These are phyloP conservation scores for Ilex paraguariensis DNA, from an alignment of 305 asterid genomes.

Conservation along the genomic window DNA sequence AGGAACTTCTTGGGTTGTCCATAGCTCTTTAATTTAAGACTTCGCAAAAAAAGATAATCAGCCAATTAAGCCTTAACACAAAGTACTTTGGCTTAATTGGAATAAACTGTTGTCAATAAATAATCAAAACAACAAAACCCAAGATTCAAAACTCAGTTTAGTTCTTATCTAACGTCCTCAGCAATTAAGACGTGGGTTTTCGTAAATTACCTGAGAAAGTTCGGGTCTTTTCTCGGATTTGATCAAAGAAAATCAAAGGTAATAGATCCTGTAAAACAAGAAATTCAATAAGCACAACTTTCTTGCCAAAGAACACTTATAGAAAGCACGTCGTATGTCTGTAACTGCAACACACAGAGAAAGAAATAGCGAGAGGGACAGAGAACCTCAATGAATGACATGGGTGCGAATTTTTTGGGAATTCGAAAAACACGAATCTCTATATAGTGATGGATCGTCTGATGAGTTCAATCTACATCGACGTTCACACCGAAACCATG, in stretches of 20 bases:
- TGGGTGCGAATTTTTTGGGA: conserved; percentile 17
- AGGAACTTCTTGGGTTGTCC: no score
- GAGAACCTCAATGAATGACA: conserved; percentile 60
- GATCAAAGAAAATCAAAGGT: conserved; percentile 37
- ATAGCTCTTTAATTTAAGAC: no score
- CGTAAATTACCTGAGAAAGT: conserved; percentile 38
- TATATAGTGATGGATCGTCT: background rate
- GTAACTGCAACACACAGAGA: background rate
- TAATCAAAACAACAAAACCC: conserved; percentile 3
- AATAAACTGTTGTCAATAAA: conserved; percentile 1
- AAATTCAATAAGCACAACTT: conserved; percentile 11
- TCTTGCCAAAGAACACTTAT: background rate
- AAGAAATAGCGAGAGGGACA: background rate
- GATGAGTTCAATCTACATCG: no score
- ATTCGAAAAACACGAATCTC: conserved; percentile 21
- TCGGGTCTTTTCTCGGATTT: conserved; percentile 25
- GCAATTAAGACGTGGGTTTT: conserved; percentile 8
- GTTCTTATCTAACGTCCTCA: background rate
- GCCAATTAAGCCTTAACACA: no score
- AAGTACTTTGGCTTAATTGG: background rate
- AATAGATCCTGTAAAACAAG: conserved; percentile 44
- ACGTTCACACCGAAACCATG: no score
- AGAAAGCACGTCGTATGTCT: no score
- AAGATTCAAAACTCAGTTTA: conserved; percentile 3
- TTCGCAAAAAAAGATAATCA: no score